Base-by-base conservation (phyloP, 2,329 filamentous ascomycete species). In the Pseudovirgaria hyperparasitica region DNA sequence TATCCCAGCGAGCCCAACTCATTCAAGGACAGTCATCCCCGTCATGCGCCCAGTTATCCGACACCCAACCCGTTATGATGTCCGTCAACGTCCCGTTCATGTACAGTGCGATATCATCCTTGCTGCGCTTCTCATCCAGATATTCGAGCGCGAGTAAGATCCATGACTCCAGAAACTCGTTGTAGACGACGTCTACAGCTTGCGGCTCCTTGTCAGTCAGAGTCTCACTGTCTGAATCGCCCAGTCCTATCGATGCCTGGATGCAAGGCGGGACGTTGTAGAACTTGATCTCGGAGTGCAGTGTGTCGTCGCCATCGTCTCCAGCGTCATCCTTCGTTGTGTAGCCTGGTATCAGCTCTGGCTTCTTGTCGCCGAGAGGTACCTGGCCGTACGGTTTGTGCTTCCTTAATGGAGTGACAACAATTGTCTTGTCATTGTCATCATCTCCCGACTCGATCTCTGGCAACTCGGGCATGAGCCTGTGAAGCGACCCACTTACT, bases 141-240 rank as follows among this genome's bases (percentile, higher is more conserved):
- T 67, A 73, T 33, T 75, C 72, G 34, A 93, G 59, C 3, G 84
- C 85, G 8, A 78, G 57, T 11, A 92, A 54, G 20, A 96, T 60
- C 69, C 80, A 92, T 7, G 75, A 75, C 54, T 90, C 70, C 19
- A 96, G 75, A 50, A 94, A 98, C 48, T 92, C 85, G 31, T 92
- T 71, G 47, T 92, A 98, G 9, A 94, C 74, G 6, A 98, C 51
- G 50, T 96, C 87, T 1, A 98, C 84, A 1, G 56, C 76, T 27
- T 79, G 70, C 0, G 82, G 81, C 10, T 70, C 60, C 8, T 43
- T 45, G 1, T 50, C 57, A 6, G 48, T 37, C 12, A 48, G 19
- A 5, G 27, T 10, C 9, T 25, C 19, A 13, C 15, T 37, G 11
- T 31, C 34, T 19, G 21, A 23, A 6, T 22, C 22, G 22, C 23